Conservation (phyloP, 2,329 filamentous ascomycete genomes). For the Colletotrichum sp. region DNA sequence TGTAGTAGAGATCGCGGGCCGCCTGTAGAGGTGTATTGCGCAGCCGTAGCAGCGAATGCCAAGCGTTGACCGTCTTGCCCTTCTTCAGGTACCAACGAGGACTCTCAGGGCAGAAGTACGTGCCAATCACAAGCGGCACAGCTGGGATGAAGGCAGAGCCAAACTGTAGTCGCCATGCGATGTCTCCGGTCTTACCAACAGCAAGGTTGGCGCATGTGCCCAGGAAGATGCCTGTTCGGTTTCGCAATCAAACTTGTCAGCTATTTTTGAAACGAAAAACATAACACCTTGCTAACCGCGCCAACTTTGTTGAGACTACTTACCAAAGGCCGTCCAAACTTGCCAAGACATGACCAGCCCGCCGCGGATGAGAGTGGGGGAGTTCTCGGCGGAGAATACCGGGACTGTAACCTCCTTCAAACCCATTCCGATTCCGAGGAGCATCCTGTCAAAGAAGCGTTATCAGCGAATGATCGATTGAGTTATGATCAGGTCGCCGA, state of each 20-base stretch:
- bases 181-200: conserved; percentile 51
- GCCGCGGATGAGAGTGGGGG: conserved; percentile 56
- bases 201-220: conserved; percentile 65
- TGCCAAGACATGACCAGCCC: conserved; percentile 61
- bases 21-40: conserved; percentile 65
- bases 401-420: conserved; percentile 54
- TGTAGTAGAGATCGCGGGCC: conserved; percentile 67
- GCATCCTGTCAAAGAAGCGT: conserved; percentile 26
- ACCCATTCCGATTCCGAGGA: conserved; percentile 68
- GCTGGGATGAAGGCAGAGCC: conserved; percentile 67
- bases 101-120: conserved; percentile 70
- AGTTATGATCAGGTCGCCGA: background rate
- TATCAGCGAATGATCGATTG: background rate
- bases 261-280: background rate
- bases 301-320: conserved; percentile 59
- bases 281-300: conserved; percentile 33
- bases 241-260: background rate
- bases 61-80: conserved; percentile 57
- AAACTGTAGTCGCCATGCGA: conserved; percentile 64
- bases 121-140: conserved; percentile 54
- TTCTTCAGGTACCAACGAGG: conserved; percentile 73
- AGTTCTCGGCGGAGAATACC: conserved; percentile 58
- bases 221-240: conserved; percentile 44
- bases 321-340: conserved; percentile 57
- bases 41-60: conserved; percentile 58